These are phyloP conservation scores for Curvularia sp. DNA, from an alignment of 2,329 filamentous ascomycete species.

Conservation along the genomic window DNA sequence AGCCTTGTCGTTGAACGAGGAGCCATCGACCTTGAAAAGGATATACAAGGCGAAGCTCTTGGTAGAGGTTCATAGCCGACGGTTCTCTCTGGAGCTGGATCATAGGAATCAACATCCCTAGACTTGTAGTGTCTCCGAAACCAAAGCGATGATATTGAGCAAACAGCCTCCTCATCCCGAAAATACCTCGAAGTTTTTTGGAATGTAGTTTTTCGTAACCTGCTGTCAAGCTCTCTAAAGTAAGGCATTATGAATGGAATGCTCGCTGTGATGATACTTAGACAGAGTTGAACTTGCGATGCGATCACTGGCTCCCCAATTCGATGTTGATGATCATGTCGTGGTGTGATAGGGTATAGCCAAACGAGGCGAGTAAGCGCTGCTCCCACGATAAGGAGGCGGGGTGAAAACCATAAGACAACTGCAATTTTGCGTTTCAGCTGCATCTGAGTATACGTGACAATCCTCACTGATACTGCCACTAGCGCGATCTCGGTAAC, in stretches of 20 bases:
- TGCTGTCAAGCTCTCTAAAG: constrained; percentile 33
- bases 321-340: constrained; percentile 33
- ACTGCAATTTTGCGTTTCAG: constrained; percentile 37
- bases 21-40: constrained; percentile 28
- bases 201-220: constrained; percentile 24
- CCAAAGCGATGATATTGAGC: constrained; percentile 20
- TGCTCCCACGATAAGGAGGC: constrained; percentile 36
- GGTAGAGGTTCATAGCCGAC: constrained; percentile 25
- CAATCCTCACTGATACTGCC: constrained; percentile 42
- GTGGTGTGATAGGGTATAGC: constrained; percentile 41
- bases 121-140: constrained; percentile 24
- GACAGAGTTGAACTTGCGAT: constrained; percentile 39
- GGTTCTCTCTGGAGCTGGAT: constrained; percentile 18
- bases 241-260: constrained; percentile 46
- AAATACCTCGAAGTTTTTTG: constrained; percentile 18
- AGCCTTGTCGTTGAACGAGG: constrained; percentile 28
- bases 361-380: constrained; percentile 41
- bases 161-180: constrained; percentile 15
- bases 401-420: constrained; percentile 45
- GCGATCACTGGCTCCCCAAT: constrained; percentile 42
- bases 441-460: constrained; percentile 36
- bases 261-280: constrained; percentile 44
- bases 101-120: constrained; percentile 17
- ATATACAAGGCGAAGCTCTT: constrained; percentile 34
- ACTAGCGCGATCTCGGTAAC: constrained; percentile 43